Base-by-base conservation (phyloP, 2,329 filamentous ascomycete species). In the Monosporascus ibericus region DNA sequence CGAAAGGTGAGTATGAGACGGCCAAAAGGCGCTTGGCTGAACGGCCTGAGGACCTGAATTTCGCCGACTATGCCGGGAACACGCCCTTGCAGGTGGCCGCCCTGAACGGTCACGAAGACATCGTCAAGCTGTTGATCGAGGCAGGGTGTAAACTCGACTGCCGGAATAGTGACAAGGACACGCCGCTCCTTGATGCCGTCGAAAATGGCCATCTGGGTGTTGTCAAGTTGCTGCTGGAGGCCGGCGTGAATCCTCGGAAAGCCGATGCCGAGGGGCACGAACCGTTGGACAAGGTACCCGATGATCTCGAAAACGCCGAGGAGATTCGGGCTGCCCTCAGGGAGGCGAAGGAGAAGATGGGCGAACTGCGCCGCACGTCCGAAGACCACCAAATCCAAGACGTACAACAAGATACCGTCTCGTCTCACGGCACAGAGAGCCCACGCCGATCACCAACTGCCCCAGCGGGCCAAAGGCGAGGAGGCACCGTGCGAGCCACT, bases 11-110 rank as follows among this genome's bases (percentile, higher is more conserved):
- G 65, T 81, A 94, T 51, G 88, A 92, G 2, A 76, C 78, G 9
- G 91, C 90, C 17, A 92, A 88, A 67, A 80, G 82, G 60, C 82
- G 88, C 57, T 79, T 91, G 34, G 76, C 80, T 8, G 89, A 95
- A 65, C 82, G 91, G 20, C 91, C 90, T 0, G 89, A 95, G 56
- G 91, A 97, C 68, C 71, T 97, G 50, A 89, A 99, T 61, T 81
- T 92, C 53, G 84, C 89, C 24, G 94, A 99, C 65, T 95, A 96
- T 66, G 94, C 94, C 15, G 90, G 90, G n/a, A 97, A 97, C 64
- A 95, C 92, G 1, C 94, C 94, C 24, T 76, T 99, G 36, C 94
- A 99, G 69, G 94, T 96, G 59, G 92, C 94, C 36, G 85, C 92
- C 34, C 78, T 99, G 53, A 87, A 94, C 64, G 94, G 94, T 6